Evolutionary conservation across 306 rosid species (phyloP).

Genomic region (Vicia villosa): DNA sequence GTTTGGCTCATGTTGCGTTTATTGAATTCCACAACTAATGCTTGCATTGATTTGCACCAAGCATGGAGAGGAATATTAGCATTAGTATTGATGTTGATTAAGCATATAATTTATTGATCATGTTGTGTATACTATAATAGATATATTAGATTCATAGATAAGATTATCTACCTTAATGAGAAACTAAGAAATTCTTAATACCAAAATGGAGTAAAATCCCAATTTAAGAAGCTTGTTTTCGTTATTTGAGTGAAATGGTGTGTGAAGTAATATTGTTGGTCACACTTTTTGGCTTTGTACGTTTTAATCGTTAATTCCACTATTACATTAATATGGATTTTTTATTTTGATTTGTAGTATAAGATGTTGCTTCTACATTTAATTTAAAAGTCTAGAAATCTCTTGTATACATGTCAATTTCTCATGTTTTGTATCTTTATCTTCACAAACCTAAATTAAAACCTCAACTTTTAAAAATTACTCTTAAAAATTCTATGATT

Average conservation of each 20-base stretch:
- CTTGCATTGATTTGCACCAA: conserved; percentile 26
- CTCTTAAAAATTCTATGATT: no score
- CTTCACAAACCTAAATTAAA: no score
- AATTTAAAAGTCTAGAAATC: no score
- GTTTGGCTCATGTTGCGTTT: background rate
- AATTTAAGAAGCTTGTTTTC: conserved; percentile 20
- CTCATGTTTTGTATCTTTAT: no score
- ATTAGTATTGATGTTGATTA: background rate
- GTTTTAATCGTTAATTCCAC: background rate
- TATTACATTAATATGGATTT: no score
- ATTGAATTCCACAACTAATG: conserved; percentile 20
- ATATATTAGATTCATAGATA: background rate
- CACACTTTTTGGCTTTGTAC: conserved; percentile 3
- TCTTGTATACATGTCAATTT: no score
- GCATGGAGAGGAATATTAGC: background rate
- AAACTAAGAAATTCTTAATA: conserved; percentile 10
- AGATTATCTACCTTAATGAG: background rate
- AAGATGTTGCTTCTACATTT: no score
- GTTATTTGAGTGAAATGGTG: conserved; percentile 27
- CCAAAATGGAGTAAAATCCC: background rate
- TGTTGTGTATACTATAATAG: background rate
- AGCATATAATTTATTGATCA: background rate
- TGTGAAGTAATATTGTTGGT: conserved; percentile 22
- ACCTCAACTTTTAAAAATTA: no score
- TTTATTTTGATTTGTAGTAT: no score